Percentiles rank a stretch among this genome's conserved stretches.
phyloP scores from a whole-genome alignment of 2,329 filamentous ascomycete genomes.

The Geosmithia putterillii region DNA sequence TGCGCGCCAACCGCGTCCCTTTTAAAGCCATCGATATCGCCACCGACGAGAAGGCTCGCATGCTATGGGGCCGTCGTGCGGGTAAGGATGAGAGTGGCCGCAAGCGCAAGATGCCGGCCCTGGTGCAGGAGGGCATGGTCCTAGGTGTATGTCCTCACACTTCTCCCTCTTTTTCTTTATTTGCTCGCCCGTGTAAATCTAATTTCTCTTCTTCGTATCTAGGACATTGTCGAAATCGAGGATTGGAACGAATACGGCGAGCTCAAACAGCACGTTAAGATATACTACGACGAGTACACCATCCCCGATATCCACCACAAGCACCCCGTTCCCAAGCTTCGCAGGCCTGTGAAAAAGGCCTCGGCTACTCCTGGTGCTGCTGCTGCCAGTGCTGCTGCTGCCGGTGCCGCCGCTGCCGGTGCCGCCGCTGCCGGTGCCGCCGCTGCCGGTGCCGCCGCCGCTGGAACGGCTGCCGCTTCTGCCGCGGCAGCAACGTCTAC shows the following conservation, averaged over 20 bases:
- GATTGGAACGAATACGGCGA: slow-evolving; percentile 99
- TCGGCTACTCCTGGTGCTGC: slow-evolving; percentile 10
- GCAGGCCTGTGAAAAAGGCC: slow-evolving; percentile 18
- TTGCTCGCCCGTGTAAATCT: background rate
- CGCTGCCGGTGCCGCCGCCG: slow-evolving; percentile 9
- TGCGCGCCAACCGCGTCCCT: slow-evolving; percentile 86
- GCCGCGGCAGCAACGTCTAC: slow-evolving; percentile 10
- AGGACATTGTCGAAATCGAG: slow-evolving; percentile 91
- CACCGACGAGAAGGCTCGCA: slow-evolving; percentile 76
- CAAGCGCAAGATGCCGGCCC: slow-evolving; percentile 66
- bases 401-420: slow-evolving; percentile 9
- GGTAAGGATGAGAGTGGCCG: slow-evolving; percentile 55
- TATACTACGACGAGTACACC: slow-evolving; percentile 51
- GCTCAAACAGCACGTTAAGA: slow-evolving; percentile 71
- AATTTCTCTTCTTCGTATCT: background rate
- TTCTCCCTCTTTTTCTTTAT: background rate
- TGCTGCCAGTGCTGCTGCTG: slow-evolving; percentile 11
- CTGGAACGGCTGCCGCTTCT: slow-evolving; percentile 8
- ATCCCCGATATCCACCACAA: slow-evolving; percentile 43
- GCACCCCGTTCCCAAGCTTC: slow-evolving; percentile 24
- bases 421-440: too few species aligned
- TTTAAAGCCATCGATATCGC: slow-evolving; percentile 90
- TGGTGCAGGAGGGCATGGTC: slow-evolving; percentile 79
- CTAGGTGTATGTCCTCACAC: slow-evolving; percentile 61
- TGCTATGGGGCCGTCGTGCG: slow-evolving; percentile 75